Base-by-base conservation (phyloP, 2,329 filamentous ascomycete species). In the Fusarium buxicola region DNA sequence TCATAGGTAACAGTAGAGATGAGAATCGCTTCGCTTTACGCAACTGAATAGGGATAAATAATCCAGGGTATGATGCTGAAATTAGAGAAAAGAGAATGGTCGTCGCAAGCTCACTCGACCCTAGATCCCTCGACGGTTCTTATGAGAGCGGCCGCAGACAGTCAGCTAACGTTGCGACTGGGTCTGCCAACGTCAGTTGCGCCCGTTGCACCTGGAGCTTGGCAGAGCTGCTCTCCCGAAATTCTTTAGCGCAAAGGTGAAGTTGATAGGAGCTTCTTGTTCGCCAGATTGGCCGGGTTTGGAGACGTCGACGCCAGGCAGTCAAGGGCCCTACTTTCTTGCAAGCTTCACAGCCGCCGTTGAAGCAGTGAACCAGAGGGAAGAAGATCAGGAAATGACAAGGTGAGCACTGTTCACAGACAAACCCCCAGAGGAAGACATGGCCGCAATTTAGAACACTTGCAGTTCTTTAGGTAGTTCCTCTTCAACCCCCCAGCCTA, bases 121-220 rank as follows among this genome's bases (percentile, higher is more conserved):
- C 57, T 47, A 39, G 51, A 47, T 60, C 34, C 18, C 36, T 43
- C 27, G 6, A 27, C 13, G 49, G 28, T 45, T 51, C 46, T 46
- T 54, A 27, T 55, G 30, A 31, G n/a, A 21, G 34, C 25, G 55
- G 39, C 50, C 40, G 41, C 50, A 60, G 31, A 24, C 32, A 41
- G 51, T 40, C 60, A 41, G 47, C 27, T 40, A 36, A 61, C 27
- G 24, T 32, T 51, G 32, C 31, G 36, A 65, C 47, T 64, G n/a
- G 56, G 40, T 15, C 27, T 32, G 25, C 15, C 40, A 34, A 11
- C 18, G 47, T 34, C 34, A 49, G 39, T 41, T 56, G 65, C 62
- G 62, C 63, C 63, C 63, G 63, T 62, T 65, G 16, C 40, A 39
- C 44, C 39, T 30, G 45, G 36, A 39, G 25, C 49, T 51, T 34